Conservation (phyloP, 345 rosid species). For the Viola odorata region DNA sequence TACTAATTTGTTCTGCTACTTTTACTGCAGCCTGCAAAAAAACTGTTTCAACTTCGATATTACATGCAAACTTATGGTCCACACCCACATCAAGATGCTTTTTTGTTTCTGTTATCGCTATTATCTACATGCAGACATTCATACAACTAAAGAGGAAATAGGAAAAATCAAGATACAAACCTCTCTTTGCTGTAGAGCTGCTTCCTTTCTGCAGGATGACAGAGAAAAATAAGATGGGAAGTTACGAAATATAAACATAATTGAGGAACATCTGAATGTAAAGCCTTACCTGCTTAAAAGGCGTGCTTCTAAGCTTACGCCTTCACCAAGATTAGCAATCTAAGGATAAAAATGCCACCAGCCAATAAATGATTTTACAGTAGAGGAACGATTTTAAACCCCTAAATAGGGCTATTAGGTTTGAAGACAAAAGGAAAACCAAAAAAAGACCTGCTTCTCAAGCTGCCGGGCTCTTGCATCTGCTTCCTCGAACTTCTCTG, state of each 20-base stretch:
- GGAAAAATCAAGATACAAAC: constrained; percentile 9
- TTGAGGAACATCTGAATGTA: background rate
- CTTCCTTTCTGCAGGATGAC: constrained; percentile 21
- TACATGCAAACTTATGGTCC: background rate
- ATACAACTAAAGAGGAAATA: too few relatives aligned
- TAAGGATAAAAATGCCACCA: constrained; percentile 10
- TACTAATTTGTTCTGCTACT: constrained; percentile 48
- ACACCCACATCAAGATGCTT: too few relatives aligned
- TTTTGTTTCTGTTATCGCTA: too few relatives aligned
- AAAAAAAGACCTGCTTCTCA: constrained; percentile 18
- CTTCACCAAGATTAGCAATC: constrained; percentile 26
- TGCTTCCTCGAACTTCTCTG: constrained; percentile 22
- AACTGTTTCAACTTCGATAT: constrained; percentile 5
- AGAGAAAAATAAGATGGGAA: background rate
- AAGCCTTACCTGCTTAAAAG: constrained; percentile 22
- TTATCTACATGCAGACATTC: too few relatives aligned
- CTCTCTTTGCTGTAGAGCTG: constrained; percentile 31
- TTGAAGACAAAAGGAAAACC: background rate
- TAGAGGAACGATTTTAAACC: background rate
- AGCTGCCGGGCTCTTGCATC: constrained; percentile 25
- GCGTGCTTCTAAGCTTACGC: constrained; percentile 22
- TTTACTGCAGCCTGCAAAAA: constrained; percentile 63
- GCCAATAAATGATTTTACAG: background rate
- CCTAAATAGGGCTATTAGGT: background rate
- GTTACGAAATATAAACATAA: background rate